phyloP scores from a whole-genome alignment of 2,329 filamentous ascomycete species.

The Byssothecium circinans region DNA sequence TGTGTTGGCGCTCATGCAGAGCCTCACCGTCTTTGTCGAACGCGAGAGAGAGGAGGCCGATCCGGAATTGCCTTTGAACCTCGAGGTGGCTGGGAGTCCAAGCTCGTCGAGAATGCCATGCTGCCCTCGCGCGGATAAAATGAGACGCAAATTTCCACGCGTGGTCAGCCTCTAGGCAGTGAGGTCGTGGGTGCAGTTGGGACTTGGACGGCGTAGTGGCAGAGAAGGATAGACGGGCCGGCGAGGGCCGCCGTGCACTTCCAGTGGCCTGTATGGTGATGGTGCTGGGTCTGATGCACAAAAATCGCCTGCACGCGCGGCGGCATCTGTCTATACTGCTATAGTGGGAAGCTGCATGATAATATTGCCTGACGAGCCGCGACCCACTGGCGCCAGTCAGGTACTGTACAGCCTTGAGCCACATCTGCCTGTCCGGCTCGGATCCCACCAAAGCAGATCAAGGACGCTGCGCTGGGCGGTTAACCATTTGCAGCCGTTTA shows the following conservation, averaged over 20 bases:
- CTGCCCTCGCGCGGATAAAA: slow-evolving; percentile 32
- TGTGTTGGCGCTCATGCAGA: slow-evolving; percentile 12
- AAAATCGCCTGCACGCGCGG: too few relatives aligned
- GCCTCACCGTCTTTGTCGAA: slow-evolving; percentile 15
- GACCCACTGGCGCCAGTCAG: too few relatives aligned
- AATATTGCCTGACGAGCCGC: too few relatives aligned
- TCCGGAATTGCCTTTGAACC: neutral
- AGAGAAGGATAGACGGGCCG: slow-evolving; percentile 21
- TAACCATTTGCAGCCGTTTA: too few relatives aligned
- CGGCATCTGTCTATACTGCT: too few relatives aligned
- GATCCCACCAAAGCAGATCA: neutral
- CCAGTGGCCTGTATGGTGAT: neutral
- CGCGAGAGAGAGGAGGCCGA: too few relatives aligned
- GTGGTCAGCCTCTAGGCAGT: slow-evolving; percentile 21
- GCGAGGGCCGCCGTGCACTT: neutral
- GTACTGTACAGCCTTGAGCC: neutral
- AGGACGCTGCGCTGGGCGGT: too few relatives aligned
- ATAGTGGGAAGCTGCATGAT: too few relatives aligned
- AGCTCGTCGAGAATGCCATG: slow-evolving; percentile 23
- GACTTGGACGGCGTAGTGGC: slow-evolving; percentile 4
- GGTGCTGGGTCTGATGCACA: too few relatives aligned
- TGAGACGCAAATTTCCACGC: slow-evolving; percentile 26
- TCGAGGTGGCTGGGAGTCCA: slow-evolving; percentile 1
- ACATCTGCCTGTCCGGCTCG: neutral
- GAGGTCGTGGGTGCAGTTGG: slow-evolving; percentile 4